These are phyloP conservation scores for Phytophthora fragariae DNA, from an alignment of 352 stramenopile species.

Conservation along the genomic window DNA sequence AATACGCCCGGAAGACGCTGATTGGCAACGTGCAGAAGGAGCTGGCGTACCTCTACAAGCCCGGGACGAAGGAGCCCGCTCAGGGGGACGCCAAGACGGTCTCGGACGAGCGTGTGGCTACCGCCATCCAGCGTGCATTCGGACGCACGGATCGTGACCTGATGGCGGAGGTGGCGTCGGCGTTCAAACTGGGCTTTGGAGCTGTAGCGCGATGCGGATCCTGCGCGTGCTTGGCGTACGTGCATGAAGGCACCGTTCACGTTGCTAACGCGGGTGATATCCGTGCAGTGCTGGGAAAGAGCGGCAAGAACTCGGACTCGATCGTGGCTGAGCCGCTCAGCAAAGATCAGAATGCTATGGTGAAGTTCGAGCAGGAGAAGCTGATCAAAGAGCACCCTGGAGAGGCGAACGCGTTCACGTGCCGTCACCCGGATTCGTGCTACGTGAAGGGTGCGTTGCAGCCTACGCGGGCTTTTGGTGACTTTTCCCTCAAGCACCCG, in stretches of 20 bases:
- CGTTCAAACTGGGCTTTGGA: conserved; percentile 93
- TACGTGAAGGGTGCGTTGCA: conserved; percentile 95
- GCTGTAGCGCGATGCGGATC: conserved; percentile 88
- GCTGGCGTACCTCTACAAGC: conserved; percentile 60
- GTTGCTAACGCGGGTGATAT: conserved; percentile 91
- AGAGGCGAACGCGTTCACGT: conserved; percentile 92
- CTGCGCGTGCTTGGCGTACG: conserved; percentile 86
- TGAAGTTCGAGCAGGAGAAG: conserved; percentile 87
- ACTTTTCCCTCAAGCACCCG: conserved; percentile 94
- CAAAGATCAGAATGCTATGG: conserved; percentile 94
- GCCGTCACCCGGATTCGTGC: conserved; percentile 91
- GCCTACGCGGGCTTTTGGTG: conserved; percentile 90
- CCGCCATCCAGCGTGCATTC: conserved; percentile 87
- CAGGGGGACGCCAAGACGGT: conserved; percentile 39
- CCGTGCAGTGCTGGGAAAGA: conserved; percentile 77
- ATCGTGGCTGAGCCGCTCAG: conserved; percentile 80
- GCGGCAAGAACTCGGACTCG: conserved; percentile 41
- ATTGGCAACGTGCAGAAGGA: conserved; percentile 85
- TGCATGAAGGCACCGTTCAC: conserved; percentile 80
- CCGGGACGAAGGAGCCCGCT: conserved; percentile 28
- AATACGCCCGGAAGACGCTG: conserved; percentile 85
- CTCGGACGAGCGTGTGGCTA: conserved; percentile 61
- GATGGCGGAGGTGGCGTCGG: conserved; percentile 75
- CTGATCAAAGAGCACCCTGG: conserved; percentile 86
- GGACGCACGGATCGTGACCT: conserved; percentile 87